Base-by-base conservation (phyloP, 192 early-diverging fungal species). In the Coemansia reversa region DNA sequence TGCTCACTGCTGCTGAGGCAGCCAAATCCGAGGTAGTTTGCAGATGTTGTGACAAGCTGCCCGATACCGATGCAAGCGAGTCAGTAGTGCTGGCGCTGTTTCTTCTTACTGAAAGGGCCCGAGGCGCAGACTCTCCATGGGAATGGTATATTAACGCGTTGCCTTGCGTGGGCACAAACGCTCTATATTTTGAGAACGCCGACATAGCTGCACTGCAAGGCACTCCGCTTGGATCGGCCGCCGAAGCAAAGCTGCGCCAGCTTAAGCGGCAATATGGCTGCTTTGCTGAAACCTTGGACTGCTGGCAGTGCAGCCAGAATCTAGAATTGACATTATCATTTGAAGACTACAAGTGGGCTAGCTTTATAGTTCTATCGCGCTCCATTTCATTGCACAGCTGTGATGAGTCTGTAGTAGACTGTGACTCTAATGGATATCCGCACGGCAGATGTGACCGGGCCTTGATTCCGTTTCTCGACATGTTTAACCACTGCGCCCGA, bases 341-440 rank as follows among this genome's bases (percentile, higher is more conserved):
- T 42, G 68, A 70, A 2, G 47, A 7, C 2, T 76, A 51, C 68
- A 70, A 65, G 14, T 76, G 74, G 74, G 74, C 74, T 0, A 54
- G 53, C 7, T 66, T 55, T 19, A 60, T 71, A 45, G 62, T 70
- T 6, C 58, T 76, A 12, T 76, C 74, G 35, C 68, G 74, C 2
- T 19, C 74, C 1, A 60, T 76, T 11, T 76, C 74, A 24, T 42
- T 76, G 32, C 60, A 55, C 5, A 76, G 69, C 69, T 76, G 51
- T 53, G 47, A 9, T 1, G 51, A 48, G 8, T 12, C 50, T 3
- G 47, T 29, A 2, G 42, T 1, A 30, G 16, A 42, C 27, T 48
- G 27, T 33, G 5, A 32, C 22, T 22, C 19, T 7, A 20, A 32
- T 24, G 35, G 19, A 8, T 39, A 9, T 28, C 42, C 30, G 11